Base-by-base conservation (phyloP, 495 filamentous ascomycete species). In the Daldinia vernicosa region DNA sequence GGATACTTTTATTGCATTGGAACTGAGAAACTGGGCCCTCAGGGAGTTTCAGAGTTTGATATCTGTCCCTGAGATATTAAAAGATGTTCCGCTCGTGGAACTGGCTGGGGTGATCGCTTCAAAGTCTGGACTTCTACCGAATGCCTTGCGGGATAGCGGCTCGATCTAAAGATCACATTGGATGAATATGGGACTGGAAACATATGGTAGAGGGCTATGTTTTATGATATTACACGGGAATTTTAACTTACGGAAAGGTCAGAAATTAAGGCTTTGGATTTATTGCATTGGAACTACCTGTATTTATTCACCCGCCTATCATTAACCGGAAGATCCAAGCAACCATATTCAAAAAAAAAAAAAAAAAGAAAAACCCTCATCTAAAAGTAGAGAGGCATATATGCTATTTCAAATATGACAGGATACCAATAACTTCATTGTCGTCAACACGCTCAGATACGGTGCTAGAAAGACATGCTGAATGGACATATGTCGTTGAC, bases 401-500 rank as follows among this genome's bases (percentile, higher is more conserved):
- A 19, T 32, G 30, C 24, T 57, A 64, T 37, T 27, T 11, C 28
- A 75, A 17, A 19, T 68, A 66, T 30, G 56, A 60, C 3, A 78
- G 4, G 27, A 79, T 75, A 39, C 52, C 69, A 35, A 58, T 33
- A 9, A 74, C 69, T 52, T 81, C 79, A 2, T 59, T 60, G 3
- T 45, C 58, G 57, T 75, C 65, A 1, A 70, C 22, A 11, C 60
- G 8, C 12, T 75, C 74, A 19, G 67, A 61, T 0, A n/a, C 53
- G 8, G 27, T 32, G 7, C n/a, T 52, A 0, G 40, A 40, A 17
- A 79, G 65, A 37, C 76, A 80, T 1, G 79, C 78, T 1, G 80
- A 81, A 56, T 82, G 80, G 39, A 81, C 71, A 75, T 28, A 78
- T 55, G 64, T 61, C 17, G 60, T 47, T 0, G 22, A 12, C 7